Base-by-base conservation (phyloP, 768 basidiomycete species). In the Antrodiella citrinella region DNA sequence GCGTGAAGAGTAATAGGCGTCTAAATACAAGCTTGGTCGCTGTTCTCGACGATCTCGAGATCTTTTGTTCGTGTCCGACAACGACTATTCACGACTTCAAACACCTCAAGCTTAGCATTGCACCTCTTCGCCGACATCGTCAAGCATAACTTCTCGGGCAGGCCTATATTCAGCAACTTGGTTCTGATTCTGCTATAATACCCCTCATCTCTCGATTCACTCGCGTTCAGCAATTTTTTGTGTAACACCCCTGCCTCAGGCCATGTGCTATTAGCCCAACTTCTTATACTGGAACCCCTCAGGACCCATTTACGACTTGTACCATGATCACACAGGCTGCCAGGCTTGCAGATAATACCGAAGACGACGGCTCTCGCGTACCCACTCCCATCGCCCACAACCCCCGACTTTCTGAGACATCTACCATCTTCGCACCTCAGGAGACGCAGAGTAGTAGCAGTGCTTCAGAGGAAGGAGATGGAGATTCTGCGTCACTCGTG, bases 361-460 rank as follows among this genome's bases (percentile, higher is more conserved):
- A 53, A 25, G 51, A 53, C 19, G 51, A 53, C 23, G 43, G 15
- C 13, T 48, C 47, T 10, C 47, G 47, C 13, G 39, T 53, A 26
- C 35, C 51, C 22, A 53, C 51, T 24, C 51, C 51, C 25, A 53
- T 38, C 9, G 49, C 50, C 24, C 25, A 18, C n/a, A 21, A 35
- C 20, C 4, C 43, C 9, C 43, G 21, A 15, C 26, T 24, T 19
- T 38, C n/a, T 18, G 4, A 23, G 35, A 15, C 48, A 38, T 38
- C 50, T 11, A 19, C 25, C 20, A 11, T 43, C 10, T 7, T 43
- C 9, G 7, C n/a, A 9, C 41, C 41, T 45, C 19, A n/a, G 12
- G 41, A 48, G 4, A 25, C 22, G 7, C 21, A 23, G 26, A 26
- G 38, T 12, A 30, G 47, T 15, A 48, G 26, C 12, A 25, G 25